phyloP scores from a whole-genome alignment of 306 rosid genomes.

The Malus fusca region DNA sequence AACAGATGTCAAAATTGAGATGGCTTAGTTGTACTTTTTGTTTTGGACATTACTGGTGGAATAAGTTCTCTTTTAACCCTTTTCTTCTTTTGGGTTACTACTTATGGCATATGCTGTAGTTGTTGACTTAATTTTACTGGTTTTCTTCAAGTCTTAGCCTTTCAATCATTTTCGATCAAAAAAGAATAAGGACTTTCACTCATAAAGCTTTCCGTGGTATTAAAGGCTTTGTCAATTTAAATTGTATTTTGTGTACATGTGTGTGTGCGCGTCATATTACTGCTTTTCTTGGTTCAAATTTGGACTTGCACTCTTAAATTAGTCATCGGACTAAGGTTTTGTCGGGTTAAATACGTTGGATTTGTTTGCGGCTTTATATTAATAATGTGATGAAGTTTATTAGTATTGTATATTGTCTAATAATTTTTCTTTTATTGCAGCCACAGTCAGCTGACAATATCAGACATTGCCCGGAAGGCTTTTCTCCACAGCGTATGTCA shows the following conservation, averaged over 20 bases:
- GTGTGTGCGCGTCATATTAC: not conserved
- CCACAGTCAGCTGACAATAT: slow-evolving; percentile 68
- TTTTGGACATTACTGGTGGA: not conserved
- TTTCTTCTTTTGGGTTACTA: not conserved
- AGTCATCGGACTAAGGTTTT: not conserved
- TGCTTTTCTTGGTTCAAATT: not conserved
- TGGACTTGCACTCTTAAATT: not conserved
- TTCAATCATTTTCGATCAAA: not conserved
- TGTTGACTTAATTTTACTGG: not conserved
- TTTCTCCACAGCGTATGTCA: slow-evolving; percentile 87
- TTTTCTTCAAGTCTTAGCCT: not conserved
- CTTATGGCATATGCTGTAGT: not conserved
- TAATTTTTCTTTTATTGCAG: slow-evolving; percentile 38
- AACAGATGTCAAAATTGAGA: not conserved
- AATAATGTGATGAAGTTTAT: not conserved
- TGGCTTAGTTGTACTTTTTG: not conserved
- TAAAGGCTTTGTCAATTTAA: not conserved
- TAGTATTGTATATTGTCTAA: slow-evolving; percentile 13
- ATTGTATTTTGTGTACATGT: not conserved
- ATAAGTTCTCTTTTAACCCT: not conserved
- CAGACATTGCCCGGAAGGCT: slow-evolving; percentile 97
- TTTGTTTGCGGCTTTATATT: slow-evolving; percentile 2
- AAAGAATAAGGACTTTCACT: not conserved
- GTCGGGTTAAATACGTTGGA: not conserved
- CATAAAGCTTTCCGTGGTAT: not conserved